Percentiles rank a stretch among this genome's conserved stretches.
These are phyloP conservation scores for Dillenia turbinata DNA, from an alignment of 164 flowering plant genomes.

Conservation along the genomic window DNA sequence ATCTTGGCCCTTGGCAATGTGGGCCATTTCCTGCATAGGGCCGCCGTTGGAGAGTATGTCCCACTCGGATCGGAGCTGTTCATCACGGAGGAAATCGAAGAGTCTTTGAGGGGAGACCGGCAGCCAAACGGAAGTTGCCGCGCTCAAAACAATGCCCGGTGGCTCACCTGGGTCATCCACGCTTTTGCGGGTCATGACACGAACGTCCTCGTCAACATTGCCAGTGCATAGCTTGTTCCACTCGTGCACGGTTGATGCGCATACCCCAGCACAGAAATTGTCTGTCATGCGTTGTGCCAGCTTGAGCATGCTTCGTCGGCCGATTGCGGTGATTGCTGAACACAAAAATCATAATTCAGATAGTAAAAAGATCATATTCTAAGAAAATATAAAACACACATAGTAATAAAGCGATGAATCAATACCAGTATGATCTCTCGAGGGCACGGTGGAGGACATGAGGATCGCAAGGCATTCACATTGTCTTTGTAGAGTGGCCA, in stretches of 20 bases:
- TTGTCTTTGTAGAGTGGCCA: slow-evolving; percentile 86
- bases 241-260: slow-evolving; percentile 83
- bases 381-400: no score
- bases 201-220: slow-evolving; percentile 69
- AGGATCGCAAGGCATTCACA: slow-evolving; percentile 91
- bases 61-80: slow-evolving; percentile 89
- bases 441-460: slow-evolving; percentile 67
- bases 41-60: slow-evolving; percentile 96
- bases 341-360: not conserved
- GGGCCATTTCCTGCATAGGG: slow-evolving; percentile 98
- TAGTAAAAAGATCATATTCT: no score
- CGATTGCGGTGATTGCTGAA: slow-evolving; percentile 70
- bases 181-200: slow-evolving; percentile 94
- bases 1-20: slow-evolving; percentile 92
- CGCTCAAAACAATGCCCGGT: slow-evolving; percentile 84
- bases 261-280: slow-evolving; percentile 93
- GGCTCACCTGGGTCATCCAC: slow-evolving; percentile 96
- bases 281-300: slow-evolving; percentile 91
- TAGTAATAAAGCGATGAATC: no score
- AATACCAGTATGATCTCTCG: slow-evolving; percentile 57
- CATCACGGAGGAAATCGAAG: slow-evolving; percentile 87
- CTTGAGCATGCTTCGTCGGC: slow-evolving; percentile 91
- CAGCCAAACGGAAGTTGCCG: slow-evolving; percentile 94
- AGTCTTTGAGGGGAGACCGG: slow-evolving; percentile 84
- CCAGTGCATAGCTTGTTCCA: slow-evolving; percentile 85